A percentile compares a stretch with the other conserved stretches of the same genome.
phyloP scores from a whole-genome alignment of 495 filamentous ascomycete genomes.

The Talaromyces liani region DNA sequence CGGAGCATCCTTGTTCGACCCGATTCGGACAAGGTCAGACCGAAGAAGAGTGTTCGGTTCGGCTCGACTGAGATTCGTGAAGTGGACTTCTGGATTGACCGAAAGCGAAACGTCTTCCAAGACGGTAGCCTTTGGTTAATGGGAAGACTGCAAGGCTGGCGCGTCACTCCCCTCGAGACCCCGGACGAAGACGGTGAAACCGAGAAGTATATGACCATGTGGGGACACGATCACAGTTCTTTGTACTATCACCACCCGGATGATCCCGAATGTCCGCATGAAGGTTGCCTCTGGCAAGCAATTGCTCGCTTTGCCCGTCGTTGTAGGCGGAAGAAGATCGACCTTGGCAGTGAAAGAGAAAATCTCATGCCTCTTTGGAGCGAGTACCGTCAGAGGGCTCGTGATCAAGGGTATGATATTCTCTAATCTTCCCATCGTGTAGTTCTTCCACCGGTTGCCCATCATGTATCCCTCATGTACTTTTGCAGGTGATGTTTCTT shows the following conservation, averaged over 20 bases:
- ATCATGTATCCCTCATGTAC: not conserved
- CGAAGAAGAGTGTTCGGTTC: slow-evolving; percentile 20
- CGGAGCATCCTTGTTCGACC: slow-evolving; percentile 8
- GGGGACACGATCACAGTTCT: slow-evolving; percentile 12
- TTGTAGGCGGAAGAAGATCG: not conserved
- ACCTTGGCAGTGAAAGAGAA: not conserved
- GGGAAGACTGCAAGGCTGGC: slow-evolving; percentile 19
- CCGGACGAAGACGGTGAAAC: slow-evolving; percentile 18
- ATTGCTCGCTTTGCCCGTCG: not conserved
- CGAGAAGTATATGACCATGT: slow-evolving; percentile 18
- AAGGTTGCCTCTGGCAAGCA: not conserved
- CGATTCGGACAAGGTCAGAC: not conserved
- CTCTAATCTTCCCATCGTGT: slow-evolving; percentile 1
- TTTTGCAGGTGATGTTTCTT: not conserved
- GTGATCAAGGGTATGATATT: not conserved
- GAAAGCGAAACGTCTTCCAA: slow-evolving; percentile 13
- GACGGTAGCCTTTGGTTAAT: slow-evolving; percentile 11
- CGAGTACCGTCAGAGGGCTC: not conserved
- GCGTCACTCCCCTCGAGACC: slow-evolving; percentile 12
- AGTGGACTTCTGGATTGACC: slow-evolving; percentile 18
- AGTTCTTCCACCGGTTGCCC: not conserved
- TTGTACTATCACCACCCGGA: not conserved
- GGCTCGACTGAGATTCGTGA: slow-evolving; percentile 12
- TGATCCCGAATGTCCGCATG: not conserved
- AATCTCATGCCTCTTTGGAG: not conserved